phyloP scores from a whole-genome alignment of 768 basidiomycete genomes.

The Trametes sanguinea region DNA sequence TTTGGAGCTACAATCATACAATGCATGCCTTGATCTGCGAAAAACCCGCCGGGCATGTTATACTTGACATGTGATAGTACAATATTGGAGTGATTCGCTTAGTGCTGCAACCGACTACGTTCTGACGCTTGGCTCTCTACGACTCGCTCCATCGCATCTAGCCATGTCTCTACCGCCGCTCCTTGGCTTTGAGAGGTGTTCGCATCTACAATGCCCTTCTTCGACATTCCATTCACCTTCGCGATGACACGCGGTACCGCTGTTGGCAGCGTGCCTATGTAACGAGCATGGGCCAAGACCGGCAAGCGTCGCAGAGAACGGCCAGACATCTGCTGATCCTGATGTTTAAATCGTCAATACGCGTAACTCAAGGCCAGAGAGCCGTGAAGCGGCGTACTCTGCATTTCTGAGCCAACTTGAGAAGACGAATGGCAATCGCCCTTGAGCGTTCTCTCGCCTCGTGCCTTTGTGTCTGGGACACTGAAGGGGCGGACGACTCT shows the following conservation, averaged over 20 bases:
- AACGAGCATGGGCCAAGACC: conserved; percentile 85
- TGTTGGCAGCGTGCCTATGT: conserved; percentile 57
- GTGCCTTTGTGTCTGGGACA: background rate
- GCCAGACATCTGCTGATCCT: conserved; percentile 87
- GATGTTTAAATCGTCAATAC: background rate
- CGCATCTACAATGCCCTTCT: background rate
- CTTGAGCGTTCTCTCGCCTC: conserved; percentile 53
- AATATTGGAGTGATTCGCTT: background rate
- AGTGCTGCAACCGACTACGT: conserved; percentile 44
- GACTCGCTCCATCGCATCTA: conserved; percentile 82
- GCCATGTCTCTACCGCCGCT: conserved; percentile 67
- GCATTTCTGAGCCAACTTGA: conserved; percentile 74
- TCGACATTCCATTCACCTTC: conserved; percentile 9
- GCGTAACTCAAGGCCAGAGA: background rate
- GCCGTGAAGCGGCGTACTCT: conserved; percentile 51
- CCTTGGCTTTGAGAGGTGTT: conserved; percentile 19
- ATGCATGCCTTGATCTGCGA: no score
- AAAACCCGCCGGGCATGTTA: no score
- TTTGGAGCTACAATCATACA: no score
- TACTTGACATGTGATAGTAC: background rate
- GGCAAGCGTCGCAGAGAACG: conserved; percentile 91
- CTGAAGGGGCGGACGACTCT: background rate
- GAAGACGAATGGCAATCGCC: conserved; percentile 56
- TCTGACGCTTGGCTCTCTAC: conserved; percentile 60
- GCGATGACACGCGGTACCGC: conserved; percentile 8